phyloP scores from a whole-genome alignment of 2,329 filamentous ascomycete species.

The Pseudogymnoascus sp. region DNA sequence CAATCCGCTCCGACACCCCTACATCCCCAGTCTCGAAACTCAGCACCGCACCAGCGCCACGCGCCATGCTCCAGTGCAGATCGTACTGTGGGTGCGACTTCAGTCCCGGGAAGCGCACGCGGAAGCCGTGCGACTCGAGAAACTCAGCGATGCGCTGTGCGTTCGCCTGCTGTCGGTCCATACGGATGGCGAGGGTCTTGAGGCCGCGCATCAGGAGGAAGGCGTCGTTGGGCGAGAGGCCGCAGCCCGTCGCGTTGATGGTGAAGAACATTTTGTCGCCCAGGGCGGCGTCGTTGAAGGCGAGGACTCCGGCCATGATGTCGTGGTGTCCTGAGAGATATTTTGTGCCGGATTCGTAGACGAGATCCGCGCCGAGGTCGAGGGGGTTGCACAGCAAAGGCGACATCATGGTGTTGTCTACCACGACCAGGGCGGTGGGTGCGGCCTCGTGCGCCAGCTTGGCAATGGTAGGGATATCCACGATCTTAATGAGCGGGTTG shows the following conservation, averaged over 20 bases:
- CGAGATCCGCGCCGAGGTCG: conserved; percentile 88
- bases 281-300: conserved; percentile 72
- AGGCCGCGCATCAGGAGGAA: conserved; percentile 92
- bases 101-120: conserved; percentile 87
- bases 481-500: conserved; percentile 96
- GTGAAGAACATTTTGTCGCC: conserved; percentile 92
- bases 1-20: conserved; percentile 77
- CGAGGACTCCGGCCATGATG: conserved; percentile 96
- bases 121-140: conserved; percentile 84
- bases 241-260: conserved; percentile 94
- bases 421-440: conserved; percentile 71
- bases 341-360: conserved; percentile 97
- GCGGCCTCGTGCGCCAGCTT: conserved; percentile 69
- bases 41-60: conserved; percentile 86
- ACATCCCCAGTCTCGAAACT: conserved; percentile 94
- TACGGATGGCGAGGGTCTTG: conserved; percentile 93
- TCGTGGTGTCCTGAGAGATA: conserved; percentile 98
- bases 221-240: conserved; percentile 87
- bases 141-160: conserved; percentile 88
- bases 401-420: conserved; percentile 99
- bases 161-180: conserved; percentile 96
- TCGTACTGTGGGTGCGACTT: conserved; percentile 95
- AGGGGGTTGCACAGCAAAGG: conserved; percentile 90
- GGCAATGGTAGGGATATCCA: conserved; percentile 79
- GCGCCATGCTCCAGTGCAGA: conserved; percentile 89